Base-by-base conservation (phyloP, 805 yeast species). In the Isabelozyma pseudorhagii region DNA sequence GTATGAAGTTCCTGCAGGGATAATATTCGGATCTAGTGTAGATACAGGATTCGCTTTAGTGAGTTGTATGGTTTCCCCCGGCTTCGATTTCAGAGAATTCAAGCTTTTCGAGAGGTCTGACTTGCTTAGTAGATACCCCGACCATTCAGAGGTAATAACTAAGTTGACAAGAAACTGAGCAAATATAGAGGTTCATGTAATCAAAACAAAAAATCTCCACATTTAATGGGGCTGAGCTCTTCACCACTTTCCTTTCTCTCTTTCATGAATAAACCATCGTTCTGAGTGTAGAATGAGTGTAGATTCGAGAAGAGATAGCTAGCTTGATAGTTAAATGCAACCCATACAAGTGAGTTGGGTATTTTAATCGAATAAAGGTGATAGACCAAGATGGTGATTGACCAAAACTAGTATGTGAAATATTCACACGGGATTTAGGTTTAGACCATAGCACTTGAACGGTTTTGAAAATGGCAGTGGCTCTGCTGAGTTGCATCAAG, bases 291-390 rank as follows among this genome's bases (percentile, higher is more conserved):
- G 17, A 15, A 65, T 44, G 81, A 49, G 14, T 62, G 54, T n/a
- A 29, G 40, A 15, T n/a, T n/a, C 17, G 17, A 9, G 66, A 82
- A 83, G 50, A 60, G 63, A 51, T 77, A 80, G 54, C 84, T 79
- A 62, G 83, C 82, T 55, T 83, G 87, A 53, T 71, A 77, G 58
- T 83, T 85, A 76, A 83, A 68, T 1, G 88, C 88, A 9, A 81
- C 64, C 88, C 89, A 83, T 59, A 83, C 88, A 38, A 74, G 74
- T 18, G 69, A 57, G 0, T 60, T 58, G 1, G 87, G 86, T 9
- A 81, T 55, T 80, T 0, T 83, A 70, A 61, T 83, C 87, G 50
- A 80, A 84, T 46, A 84, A 57, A 36, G 79, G 55, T 0, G 87
- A 48, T 73, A 75, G 1, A 84, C 17, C 17, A 15, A 15, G 17